Evolutionary conservation across 768 basidiomycete genomes (phyloP).

Genomic region (Boletus reticuloceps): DNA sequence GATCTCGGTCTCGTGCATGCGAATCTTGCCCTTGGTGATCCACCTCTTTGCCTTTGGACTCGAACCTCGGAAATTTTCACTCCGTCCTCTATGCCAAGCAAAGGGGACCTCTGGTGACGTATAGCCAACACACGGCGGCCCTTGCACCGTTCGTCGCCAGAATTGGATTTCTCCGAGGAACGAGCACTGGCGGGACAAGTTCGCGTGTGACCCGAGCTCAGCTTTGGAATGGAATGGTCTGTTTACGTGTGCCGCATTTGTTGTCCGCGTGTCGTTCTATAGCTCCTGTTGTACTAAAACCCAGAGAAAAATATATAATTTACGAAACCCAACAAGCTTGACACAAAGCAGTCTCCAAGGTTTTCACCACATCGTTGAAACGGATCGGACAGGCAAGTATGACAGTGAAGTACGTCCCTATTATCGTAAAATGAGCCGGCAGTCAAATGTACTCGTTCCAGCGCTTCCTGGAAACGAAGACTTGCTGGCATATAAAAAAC

Average conservation of each 20-base stretch:
- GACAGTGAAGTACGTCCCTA: too few species aligned
- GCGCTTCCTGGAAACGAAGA: too few species aligned
- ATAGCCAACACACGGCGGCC: not conserved
- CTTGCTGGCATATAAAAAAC: too few species aligned
- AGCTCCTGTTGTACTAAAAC: constrained; percentile 9
- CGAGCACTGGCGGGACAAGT: not conserved
- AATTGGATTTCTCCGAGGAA: not conserved
- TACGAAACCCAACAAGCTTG: too few species aligned
- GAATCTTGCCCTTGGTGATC: not conserved
- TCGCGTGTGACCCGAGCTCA: constrained; percentile 9
- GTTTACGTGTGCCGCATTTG: too few species aligned
- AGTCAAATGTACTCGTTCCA: too few species aligned
- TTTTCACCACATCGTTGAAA: too few species aligned
- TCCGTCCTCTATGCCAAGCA: not conserved
- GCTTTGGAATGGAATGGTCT: constrained; percentile 5
- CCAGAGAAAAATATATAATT: constrained; percentile 1
- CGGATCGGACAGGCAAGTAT: too few species aligned
- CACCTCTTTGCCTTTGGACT: not conserved
- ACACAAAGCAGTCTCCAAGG: too few species aligned
- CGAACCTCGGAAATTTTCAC: not conserved
- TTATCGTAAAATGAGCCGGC: too few species aligned
- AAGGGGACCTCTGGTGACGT: not conserved
- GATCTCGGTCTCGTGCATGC: constrained; percentile 7
- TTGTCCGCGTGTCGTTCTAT: constrained; percentile 4
- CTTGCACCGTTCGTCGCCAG: not conserved